Base-by-base conservation (phyloP, 768 basidiomycete species). In the Tephrocybe sp. region DNA sequence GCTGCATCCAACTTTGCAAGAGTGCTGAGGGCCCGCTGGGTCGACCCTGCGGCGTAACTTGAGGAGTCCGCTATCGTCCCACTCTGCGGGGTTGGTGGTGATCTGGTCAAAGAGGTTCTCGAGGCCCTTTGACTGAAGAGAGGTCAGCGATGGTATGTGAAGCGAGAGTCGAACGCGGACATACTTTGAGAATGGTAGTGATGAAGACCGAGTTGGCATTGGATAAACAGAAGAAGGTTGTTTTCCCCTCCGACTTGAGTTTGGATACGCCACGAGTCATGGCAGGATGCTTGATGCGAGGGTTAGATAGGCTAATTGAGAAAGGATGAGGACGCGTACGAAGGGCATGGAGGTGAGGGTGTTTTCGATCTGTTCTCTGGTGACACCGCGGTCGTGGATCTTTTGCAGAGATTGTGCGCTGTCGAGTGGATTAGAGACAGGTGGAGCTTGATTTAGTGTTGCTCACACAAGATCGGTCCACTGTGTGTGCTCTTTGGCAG, bases 381-480 rank as follows among this genome's bases (percentile, higher is more conserved):
- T 88, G 33, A 82, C 75, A 5, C 88, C 89, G 40, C 79, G 80
- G 19, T 69, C 72, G 62, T 89, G 81, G 1, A 91, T 79, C 58
- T 93, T 86, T 18, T 71, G 73, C 47, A 97, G 76, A 46, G 78
- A 81, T 60, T 77, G 76, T n/a, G 82, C 86, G 47, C 88, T 87
- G 27, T 29, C 6, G 55, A 42, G 57, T 30, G 21, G 27, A 18
- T 38, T 42, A 47, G 52, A 45, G 42, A 41, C 24, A 18, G 29
- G 4, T 22, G 12, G 21, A 3, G 19, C 12, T 4, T 39, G 11
- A 34, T 10, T 15, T 37, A 12, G 47, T n/a, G 21, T 9, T 22
- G 57, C 83, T 70, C 67, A 97, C 95, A 97, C 83, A 30, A 97
- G 80, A 72, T 98, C 97, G 3, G 94, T 97, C 87, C 93, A 99